Base-by-base conservation (phyloP, 257 asterid genomes). In the Jacaranda mimosifolia region DNA sequence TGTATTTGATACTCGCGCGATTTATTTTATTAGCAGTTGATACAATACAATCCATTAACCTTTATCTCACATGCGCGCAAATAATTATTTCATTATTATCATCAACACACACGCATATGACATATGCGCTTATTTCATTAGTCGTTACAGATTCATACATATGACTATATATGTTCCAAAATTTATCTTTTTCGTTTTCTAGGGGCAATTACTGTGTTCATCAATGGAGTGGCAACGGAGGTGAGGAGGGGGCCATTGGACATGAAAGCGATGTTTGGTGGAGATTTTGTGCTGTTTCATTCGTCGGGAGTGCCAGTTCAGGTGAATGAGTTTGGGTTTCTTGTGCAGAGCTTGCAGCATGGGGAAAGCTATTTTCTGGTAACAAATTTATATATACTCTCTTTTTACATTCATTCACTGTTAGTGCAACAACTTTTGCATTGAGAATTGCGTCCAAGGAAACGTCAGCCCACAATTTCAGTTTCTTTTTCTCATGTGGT, bases 291-390 rank as follows among this genome's bases (percentile, higher is more conserved):
- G 39, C 19, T 90, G 49, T 67, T 84, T 77, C 92, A 92, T 83
- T 92, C 96, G 17, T 89, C 97, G 18, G 97, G 97, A 46, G 73
- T 79, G 13, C 89, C 88, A 35, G 76, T 90, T 26, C 83, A 87
- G 10, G 86, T 85, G 12, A 87, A 90, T 68, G 88, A 90, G n/a
- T 83, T 77, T 72, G 97, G 97, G 21, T 85, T 85, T 74, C 77
- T 87, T 45, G 51, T 84, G 69, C 91, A 91, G 73, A 76, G 79
- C 51, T 88, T 92, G 88, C 90, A 85, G 72, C 93, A 86, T 66
- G 96, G 96, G n/a, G 92, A 92, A 82, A 87, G 85, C 90, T 92
- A 92, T 81, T 90, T 87, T 83, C 92, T 90, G 97, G 97, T 92
- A 82, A 83, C 35, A 18, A 4, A 36, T 39, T 9, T 48, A 9